Evolutionary conservation across 306 rosid species (phyloP), one percentile per base, ranked within the genome.

Genomic region (Dryas alaskensis): DNA sequence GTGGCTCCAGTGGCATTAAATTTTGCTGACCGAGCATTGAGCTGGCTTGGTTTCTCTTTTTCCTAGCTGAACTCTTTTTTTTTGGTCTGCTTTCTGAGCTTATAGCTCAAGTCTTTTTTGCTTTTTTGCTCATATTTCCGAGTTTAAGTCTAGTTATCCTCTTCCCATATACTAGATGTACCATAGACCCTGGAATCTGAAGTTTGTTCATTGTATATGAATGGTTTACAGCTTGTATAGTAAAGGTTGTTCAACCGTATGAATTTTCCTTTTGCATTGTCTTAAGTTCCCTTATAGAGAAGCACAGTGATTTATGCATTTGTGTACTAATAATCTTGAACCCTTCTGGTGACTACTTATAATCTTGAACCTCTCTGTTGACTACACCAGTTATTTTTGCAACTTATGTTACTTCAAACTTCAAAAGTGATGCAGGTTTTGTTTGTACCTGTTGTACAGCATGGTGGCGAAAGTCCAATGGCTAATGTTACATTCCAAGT

Each of bases 1-100:
- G 59, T 88, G 65, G 78, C 84, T 68, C 90, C 89, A n/a, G 8
- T 72, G 10, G 80, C 79, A 27, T 62, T 45, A 1, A 72, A 82
- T 25, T 37, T 82, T 37, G 8, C 54, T 19, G 75, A 74, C 69
- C 69, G 44, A 74, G 51, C 74, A 42, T 53, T 59, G 61, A 77
- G 2, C 81, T 69, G 72, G 79, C 72, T 83, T 49, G 84, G 83
- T 74, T 62, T 83, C 10, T 72, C 67, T 14, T 27, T 72, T 58
- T 46, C 76, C 45, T 58, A 46, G 67, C 76, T 45, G 40, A 27
- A 61, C 47, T 55, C 9, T 64, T 31, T 64, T 31, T n/a, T 48
- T 31, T 12, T 67, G 10, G 6, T 16, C 6, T 16, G 22, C 0
- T 5, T 31, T 14, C 39, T 50, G n/a, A 4, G 6, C 14, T 31